A percentile compares a stretch with the other conserved stretches of the same genome.
phyloP scores from a whole-genome alignment of 768 basidiomycete species.

The Lactarius hengduanensis region DNA sequence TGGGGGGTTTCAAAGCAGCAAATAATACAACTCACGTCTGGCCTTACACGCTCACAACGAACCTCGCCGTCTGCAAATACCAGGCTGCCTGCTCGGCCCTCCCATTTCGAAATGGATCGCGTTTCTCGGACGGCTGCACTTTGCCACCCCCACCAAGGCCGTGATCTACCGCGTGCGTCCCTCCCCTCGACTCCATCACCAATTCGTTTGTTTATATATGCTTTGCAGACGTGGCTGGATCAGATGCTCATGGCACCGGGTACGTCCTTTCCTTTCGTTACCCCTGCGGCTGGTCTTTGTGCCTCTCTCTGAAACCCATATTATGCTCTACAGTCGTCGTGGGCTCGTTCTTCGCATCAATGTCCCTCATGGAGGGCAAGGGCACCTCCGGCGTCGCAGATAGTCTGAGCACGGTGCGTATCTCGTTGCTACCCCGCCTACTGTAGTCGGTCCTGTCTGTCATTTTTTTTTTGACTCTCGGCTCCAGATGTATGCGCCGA shows the following conservation, averaged over 20 bases:
- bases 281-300: neutral
- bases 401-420: conserved; percentile 42
- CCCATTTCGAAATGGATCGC: conserved; percentile 80
- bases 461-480: neutral
- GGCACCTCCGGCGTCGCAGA: conserved; percentile 49
- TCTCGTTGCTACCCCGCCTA: neutral
- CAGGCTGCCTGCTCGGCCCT: conserved; percentile 76
- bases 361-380: conserved; percentile 81
- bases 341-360: conserved; percentile 65
- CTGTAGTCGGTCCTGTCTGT: neutral
- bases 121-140: conserved; percentile 67
- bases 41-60: neutral
- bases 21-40: neutral
- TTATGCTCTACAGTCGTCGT: conserved; percentile 38
- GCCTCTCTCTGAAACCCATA: conserved; percentile 2
- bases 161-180: conserved; percentile 58
- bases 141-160: conserved; percentile 56
- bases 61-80: conserved; percentile 9
- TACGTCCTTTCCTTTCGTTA: conserved; percentile 33
- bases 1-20: conserved; percentile 29
- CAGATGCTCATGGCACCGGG: conserved; percentile 77
- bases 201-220: neutral
- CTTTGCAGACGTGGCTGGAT: conserved; percentile 72
- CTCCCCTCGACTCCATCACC: neutral
- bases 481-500: conserved; percentile 65